A percentile compares a stretch with the other conserved stretches of the same genome.
Conservation (phyloP, 106 monocot genomes). For the Posidonia australis region DNA sequence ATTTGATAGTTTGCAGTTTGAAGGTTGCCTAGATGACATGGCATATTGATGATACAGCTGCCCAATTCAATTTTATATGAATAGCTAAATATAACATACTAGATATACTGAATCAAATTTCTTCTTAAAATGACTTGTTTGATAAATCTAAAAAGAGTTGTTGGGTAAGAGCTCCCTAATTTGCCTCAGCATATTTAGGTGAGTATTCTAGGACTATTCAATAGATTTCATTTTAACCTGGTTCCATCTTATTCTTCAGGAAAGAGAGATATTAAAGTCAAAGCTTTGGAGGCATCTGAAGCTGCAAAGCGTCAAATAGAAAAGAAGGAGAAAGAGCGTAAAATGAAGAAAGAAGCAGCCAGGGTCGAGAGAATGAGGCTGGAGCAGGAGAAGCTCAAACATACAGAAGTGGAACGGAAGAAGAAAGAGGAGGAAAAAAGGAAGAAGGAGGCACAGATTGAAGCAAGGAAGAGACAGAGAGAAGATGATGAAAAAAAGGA, state of each 20-base stretch:
- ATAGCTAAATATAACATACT: no score
- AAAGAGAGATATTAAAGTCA: constrained; percentile 82
- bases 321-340: constrained; percentile 68
- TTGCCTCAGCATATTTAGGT: no score
- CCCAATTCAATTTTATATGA: no score
- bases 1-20: no score
- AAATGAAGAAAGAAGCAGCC: constrained; percentile 61
- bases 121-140: no score
- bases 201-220: no score
- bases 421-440: constrained; percentile 57
- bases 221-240: no score
- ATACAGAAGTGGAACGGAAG: constrained; percentile 48
- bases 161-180: no score
- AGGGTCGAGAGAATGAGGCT: constrained; percentile 51
- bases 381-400: constrained; percentile 52
- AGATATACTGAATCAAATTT: no score
- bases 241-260: constrained; percentile 23
- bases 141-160: no score
- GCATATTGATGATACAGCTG: no score
- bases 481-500: constrained; percentile 67
- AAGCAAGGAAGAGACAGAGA: constrained; percentile 81
- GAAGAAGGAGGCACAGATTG: constrained; percentile 56
- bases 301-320: constrained; percentile 64
- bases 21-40: no score
- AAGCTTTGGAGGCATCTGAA: constrained; percentile 86